Conservation (phyloP, 2,329 filamentous ascomycete species). For the Ophiostoma sp. region DNA sequence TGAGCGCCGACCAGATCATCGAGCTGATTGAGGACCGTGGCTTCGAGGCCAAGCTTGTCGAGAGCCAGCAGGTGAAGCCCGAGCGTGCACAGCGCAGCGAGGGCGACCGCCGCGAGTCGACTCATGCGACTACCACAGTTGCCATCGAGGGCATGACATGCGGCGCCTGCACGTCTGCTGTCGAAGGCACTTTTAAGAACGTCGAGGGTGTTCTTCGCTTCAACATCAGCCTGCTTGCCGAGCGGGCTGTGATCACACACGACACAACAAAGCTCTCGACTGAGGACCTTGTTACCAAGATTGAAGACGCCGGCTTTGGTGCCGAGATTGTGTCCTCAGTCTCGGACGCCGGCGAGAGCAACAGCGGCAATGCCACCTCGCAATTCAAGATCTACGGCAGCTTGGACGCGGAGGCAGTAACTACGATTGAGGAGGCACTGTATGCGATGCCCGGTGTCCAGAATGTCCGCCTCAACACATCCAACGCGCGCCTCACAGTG, state of each 20-base stretch:
- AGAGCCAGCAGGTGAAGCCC: constrained; percentile 48
- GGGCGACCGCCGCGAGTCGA: constrained; percentile 55
- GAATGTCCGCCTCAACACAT: constrained; percentile 66
- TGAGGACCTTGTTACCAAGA: constrained; percentile 71
- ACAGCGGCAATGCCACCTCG: constrained; percentile 54
- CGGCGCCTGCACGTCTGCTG: constrained; percentile 87
- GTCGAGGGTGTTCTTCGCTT: constrained; percentile 77
- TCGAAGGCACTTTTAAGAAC: constrained; percentile 74
- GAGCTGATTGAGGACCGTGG: constrained; percentile 65
- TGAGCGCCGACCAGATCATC: constrained; percentile 49
- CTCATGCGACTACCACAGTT: constrained; percentile 69
- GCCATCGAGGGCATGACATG: constrained; percentile 97
- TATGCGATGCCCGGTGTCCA: constrained; percentile 62
- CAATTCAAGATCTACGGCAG: constrained; percentile 83
- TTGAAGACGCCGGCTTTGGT: constrained; percentile 87
- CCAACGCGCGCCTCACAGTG: constrained; percentile 68
- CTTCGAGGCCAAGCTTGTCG: constrained; percentile 73
- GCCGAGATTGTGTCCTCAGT: constrained; percentile 75
- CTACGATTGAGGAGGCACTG: constrained; percentile 64
- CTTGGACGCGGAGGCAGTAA: constrained; percentile 64
- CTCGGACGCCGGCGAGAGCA: constrained; percentile 50
- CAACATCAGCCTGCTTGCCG: constrained; percentile 90
- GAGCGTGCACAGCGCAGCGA: constrained; percentile 32
- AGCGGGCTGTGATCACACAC: constrained; percentile 83
- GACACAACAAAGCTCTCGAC: constrained; percentile 64